phyloP scores from a whole-genome alignment of 768 basidiomycete genomes.

The Clathrus columnatus region DNA sequence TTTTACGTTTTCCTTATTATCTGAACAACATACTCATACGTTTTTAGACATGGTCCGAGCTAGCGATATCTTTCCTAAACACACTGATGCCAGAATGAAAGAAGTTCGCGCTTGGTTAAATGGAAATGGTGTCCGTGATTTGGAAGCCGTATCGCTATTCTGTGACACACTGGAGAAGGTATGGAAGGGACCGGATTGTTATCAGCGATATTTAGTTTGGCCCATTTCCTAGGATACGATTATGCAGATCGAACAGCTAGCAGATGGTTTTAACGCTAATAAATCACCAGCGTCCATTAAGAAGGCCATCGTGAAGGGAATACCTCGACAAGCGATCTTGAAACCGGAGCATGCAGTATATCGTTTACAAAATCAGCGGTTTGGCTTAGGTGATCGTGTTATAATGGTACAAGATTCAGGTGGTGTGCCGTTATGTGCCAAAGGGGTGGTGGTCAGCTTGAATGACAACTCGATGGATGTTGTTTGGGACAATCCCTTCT shows the following conservation, averaged over 20 bases:
- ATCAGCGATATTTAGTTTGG: not conserved
- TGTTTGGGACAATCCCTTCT: constrained; percentile 92
- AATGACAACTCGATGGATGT: constrained; percentile 87
- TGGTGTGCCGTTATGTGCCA: constrained; percentile 80
- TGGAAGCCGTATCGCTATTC: constrained; percentile 87
- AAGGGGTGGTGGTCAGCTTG: constrained; percentile 90
- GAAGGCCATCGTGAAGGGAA: constrained; percentile 87
- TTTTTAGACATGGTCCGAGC: constrained; percentile 68
- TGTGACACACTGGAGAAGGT: constrained; percentile 91
- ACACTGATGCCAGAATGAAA: constrained; percentile 62
- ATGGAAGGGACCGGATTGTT: constrained; percentile 10
- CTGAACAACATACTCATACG: not conserved
- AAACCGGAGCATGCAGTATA: constrained; percentile 88
- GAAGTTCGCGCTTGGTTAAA: constrained; percentile 85
- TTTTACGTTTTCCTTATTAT: constrained; percentile 21
- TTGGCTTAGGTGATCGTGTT: constrained; percentile 85
- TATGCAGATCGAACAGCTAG: constrained; percentile 64
- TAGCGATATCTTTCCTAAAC: constrained; percentile 43
- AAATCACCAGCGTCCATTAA: constrained; percentile 63
- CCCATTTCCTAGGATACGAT: constrained; percentile 55
- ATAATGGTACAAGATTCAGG: constrained; percentile 95
- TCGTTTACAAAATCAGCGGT: constrained; percentile 82
- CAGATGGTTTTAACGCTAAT: constrained; percentile 54
- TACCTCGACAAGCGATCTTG: constrained; percentile 86
- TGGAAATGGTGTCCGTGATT: constrained; percentile 74